Conservation (phyloP, 305 asterid genomes). For the Euphrasia arctica region DNA sequence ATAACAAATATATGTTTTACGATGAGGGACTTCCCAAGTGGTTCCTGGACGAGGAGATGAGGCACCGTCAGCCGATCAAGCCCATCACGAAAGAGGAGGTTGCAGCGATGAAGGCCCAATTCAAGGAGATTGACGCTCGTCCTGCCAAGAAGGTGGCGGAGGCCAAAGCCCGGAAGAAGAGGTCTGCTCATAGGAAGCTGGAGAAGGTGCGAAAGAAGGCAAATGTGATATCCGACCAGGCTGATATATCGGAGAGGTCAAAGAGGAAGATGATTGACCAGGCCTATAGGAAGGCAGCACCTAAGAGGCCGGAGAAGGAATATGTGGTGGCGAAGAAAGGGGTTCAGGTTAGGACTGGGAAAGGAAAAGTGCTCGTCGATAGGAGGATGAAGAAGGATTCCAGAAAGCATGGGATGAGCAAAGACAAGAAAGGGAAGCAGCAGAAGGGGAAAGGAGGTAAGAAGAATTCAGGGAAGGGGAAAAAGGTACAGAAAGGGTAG, state of each 20-base stretch:
- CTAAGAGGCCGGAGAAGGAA: slow-evolving; percentile 63
- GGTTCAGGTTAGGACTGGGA: slow-evolving; percentile 74
- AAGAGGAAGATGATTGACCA: slow-evolving; percentile 84
- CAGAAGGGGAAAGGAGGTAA: slow-evolving; percentile 39
- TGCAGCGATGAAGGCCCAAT: slow-evolving; percentile 78
- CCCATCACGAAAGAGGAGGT: slow-evolving; percentile 87
- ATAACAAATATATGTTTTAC: slow-evolving; percentile 41
- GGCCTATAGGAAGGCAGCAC: slow-evolving; percentile 71
- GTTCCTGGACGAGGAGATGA: slow-evolving; percentile 74
- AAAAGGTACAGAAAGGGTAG: slow-evolving; percentile 27
- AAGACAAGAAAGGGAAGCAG: slow-evolving; percentile 55
- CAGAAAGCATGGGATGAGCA: slow-evolving; percentile 54
- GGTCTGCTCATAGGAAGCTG: slow-evolving; percentile 54
- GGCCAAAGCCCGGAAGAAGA: slow-evolving; percentile 91
- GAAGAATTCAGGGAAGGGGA: slow-evolving; percentile 32
- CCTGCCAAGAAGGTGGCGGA: slow-evolving; percentile 96
- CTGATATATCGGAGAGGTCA: slow-evolving; percentile 72
- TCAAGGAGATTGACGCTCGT: slow-evolving; percentile 83
- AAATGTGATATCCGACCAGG: slow-evolving; percentile 74
- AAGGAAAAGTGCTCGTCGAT: slow-evolving; percentile 89
- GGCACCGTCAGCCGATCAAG: slow-evolving; percentile 62
- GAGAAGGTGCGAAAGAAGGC: slow-evolving; percentile 92
- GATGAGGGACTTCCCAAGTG: slow-evolving; percentile 13
- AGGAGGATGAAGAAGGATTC: slow-evolving; percentile 82
- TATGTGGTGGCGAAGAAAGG: slow-evolving; percentile 96